phyloP scores from a whole-genome alignment of 768 basidiomycete species.

The Mycena galopus region DNA sequence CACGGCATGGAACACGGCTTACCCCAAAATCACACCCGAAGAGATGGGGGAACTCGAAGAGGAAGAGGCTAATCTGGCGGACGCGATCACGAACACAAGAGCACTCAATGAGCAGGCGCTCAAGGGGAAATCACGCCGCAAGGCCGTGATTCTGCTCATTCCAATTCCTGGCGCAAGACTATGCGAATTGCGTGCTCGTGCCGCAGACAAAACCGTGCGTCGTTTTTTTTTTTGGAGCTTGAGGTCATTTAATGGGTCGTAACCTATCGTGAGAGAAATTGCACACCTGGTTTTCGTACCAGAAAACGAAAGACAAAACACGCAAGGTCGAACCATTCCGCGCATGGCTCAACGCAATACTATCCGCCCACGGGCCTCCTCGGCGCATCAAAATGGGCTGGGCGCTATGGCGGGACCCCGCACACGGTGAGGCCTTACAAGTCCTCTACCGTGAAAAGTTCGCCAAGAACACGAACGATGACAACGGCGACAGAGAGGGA shows the following conservation, averaged over 20 bases:
- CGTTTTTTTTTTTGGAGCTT: neutral
- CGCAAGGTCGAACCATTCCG: neutral
- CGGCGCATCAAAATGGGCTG: neutral
- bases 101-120: neutral
- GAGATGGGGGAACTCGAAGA: neutral
- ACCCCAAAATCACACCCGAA: neutral
- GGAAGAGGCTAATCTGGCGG: neutral
- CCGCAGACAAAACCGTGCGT: neutral
- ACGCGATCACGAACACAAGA: no score
- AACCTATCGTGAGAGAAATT: neutral
- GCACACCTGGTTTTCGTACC: neutral
- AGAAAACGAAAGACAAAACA: neutral
- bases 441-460: neutral
- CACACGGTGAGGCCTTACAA: neutral
- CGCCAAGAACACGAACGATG: neutral
- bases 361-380: neutral
- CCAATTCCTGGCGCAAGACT: neutral
- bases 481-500: neutral
- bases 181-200: neutral
- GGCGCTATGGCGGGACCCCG: neutral
- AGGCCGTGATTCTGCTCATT: neutral
- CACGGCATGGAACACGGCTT: neutral
- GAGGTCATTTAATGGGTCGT: no score
- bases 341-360: neutral
- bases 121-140: neutral